These are phyloP conservation scores for Crithidia brevicula DNA, from an alignment of 208 protist genomes.

Conservation along the genomic window DNA sequence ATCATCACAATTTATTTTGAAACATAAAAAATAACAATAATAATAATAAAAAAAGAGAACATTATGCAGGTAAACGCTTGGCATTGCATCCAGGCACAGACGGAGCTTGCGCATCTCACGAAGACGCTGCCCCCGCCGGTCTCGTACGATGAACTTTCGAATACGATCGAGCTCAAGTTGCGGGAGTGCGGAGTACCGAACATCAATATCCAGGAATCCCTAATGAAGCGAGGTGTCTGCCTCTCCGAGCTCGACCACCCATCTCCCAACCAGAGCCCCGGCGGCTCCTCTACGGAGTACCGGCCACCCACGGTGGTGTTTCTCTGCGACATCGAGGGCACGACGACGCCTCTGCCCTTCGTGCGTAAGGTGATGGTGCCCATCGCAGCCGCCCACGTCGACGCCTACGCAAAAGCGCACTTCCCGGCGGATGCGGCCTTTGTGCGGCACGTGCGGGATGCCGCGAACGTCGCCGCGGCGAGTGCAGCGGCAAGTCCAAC, in stretches of 20 bases:
- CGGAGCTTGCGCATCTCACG: constrained; percentile 30
- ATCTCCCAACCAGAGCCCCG: not conserved
- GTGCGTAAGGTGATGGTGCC: constrained; percentile 66
- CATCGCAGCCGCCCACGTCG: constrained; percentile 34
- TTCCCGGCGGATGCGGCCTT: constrained; percentile 42
- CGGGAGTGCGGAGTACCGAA: not conserved
- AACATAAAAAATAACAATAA: not conserved
- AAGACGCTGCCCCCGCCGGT: constrained; percentile 22
- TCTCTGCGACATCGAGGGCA: constrained; percentile 84
- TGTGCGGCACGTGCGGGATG: constrained; percentile 19
- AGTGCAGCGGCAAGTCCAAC: not conserved
- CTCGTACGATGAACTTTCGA: constrained; percentile 2
- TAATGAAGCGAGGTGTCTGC: not conserved
- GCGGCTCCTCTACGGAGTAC: not conserved
- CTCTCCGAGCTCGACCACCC: not conserved
- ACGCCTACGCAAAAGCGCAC: constrained; percentile 40
- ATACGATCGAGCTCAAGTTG: not conserved
- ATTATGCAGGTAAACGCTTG: constrained; percentile 8
- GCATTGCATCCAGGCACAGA: constrained; percentile 27
- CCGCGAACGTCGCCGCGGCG: constrained; percentile 3
- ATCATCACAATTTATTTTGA: not conserved
- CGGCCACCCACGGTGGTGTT: constrained; percentile 29
- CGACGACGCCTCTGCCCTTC: constrained; percentile 86
- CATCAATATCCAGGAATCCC: constrained; percentile 1
- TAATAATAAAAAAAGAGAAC: not conserved